Evolutionary conservation across 176 grass and related monocot species (phyloP), one percentile per base, ranked within the genome.

Genomic region (Elaeis guineensis): DNA sequence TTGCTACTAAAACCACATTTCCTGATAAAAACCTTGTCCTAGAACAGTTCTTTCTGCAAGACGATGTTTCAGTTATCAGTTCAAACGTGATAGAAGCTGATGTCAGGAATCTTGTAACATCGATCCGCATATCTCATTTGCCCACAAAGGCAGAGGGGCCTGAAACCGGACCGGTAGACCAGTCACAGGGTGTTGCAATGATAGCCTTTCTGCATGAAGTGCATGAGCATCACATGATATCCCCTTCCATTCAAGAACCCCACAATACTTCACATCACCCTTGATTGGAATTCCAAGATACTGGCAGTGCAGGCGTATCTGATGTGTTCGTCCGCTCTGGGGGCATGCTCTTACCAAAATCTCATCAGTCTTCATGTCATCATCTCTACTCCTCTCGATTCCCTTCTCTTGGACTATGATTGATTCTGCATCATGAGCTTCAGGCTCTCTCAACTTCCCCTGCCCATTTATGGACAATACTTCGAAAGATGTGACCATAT

Each of bases 181-280:
- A 52, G 87, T 97, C 57, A 97, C 17, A 8, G 93, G 93, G 76
- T 98, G 93, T 19, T 62, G 59, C 52, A 92, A 91, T 28, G 84
- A 82, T 49, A 98, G 52, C 44, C 65, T 83, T 67, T 89, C 93
- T 0, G 87, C 93, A 71, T 98, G 87, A 22, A 97, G 55, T 22
- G 80, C 75, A 69, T 97, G 87, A 17, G 74, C 74, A 67, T 92
- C 84, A 20, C 55, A 92, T 57, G 69, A 63, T 23, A 66, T 52
- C 26, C 78, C 87, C 0, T 92, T 63, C 80, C 87, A 88, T 25
- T 85, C 78, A 28, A 74, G 69, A 61, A 85, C 75, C 52, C 93
- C 93, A 0, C 87, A 78, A 16, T 91, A 97, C 52, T 97, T 97
- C 21, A 85, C 93, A 75, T 97, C 93, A 7, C 93, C 93, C 82